Conservation (phyloP, 2,329 filamentous ascomycete genomes). For the Xylariaceae sp. region DNA sequence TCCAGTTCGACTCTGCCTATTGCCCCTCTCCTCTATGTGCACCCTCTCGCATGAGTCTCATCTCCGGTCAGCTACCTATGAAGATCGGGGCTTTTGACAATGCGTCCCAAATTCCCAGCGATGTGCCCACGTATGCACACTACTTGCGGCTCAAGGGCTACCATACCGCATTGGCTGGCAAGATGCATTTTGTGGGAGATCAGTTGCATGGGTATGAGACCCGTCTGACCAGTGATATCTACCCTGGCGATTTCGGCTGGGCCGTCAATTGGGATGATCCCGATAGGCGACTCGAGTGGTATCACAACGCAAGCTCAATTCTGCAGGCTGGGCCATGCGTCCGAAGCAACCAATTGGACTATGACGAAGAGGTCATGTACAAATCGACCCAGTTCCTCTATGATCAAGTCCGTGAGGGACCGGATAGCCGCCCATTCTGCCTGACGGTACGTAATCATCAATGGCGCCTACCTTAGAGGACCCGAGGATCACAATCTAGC, state of each 20-base stretch:
- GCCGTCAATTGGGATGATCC: slow-evolving; percentile 95
- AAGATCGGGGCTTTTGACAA: slow-evolving; percentile 94
- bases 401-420: slow-evolving; percentile 84
- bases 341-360: slow-evolving; percentile 92
- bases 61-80: slow-evolving; percentile 87
- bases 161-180: slow-evolving; percentile 87
- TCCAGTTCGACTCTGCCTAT: slow-evolving; percentile 93
- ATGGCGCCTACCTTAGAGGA: neutral
- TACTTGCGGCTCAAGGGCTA: slow-evolving; percentile 86
- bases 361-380: slow-evolving; percentile 95
- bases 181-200: slow-evolving; percentile 98
- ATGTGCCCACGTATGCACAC: slow-evolving; percentile 90
- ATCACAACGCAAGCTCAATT: slow-evolving; percentile 94
- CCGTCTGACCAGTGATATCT: slow-evolving; percentile 92
- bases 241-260: slow-evolving; percentile 94
- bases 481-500: neutral
- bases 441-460: slow-evolving; percentile 65
- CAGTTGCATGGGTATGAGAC: slow-evolving; percentile 94
- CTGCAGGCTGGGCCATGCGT: slow-evolving; percentile 87
- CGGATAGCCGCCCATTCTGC: slow-evolving; percentile 77
- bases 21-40: slow-evolving; percentile 93
- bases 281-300: slow-evolving; percentile 86
- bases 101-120: slow-evolving; percentile 80
- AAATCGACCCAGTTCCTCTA: slow-evolving; percentile 88
- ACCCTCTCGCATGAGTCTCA: slow-evolving; percentile 92